These are phyloP conservation scores for Aspergillus sclerotialis DNA, from an alignment of 2,329 filamentous ascomycete genomes.

Conservation along the genomic window DNA sequence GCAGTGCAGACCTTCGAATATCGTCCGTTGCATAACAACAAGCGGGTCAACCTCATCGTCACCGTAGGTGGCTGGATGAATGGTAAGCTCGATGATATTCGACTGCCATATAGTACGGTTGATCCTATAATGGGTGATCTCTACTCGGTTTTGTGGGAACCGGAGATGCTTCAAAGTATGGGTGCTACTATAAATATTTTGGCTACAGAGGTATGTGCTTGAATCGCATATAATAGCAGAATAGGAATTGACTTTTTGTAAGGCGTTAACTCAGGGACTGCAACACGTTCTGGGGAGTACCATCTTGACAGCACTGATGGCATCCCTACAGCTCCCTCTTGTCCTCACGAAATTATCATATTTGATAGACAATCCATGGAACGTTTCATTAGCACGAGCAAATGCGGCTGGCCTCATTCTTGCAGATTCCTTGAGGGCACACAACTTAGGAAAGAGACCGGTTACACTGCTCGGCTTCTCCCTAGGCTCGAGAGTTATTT, in stretches of 20 bases:
- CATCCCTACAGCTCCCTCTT: slow-evolving; percentile 83
- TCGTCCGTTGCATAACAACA: slow-evolving; percentile 93
- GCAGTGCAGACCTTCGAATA: slow-evolving; percentile 97
- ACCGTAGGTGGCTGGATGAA: slow-evolving; percentile 98
- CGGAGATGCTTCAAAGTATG: slow-evolving; percentile 95
- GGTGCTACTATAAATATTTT: slow-evolving; percentile 98
- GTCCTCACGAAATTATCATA: slow-evolving; percentile 91
- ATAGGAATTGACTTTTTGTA: slow-evolving; percentile 18
- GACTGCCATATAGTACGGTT: slow-evolving; percentile 89
- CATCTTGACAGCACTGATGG: slow-evolving; percentile 82
- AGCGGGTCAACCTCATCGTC: slow-evolving; percentile 89
- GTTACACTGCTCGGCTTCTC: slow-evolving; percentile 95
- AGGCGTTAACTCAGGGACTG: slow-evolving; percentile 91
- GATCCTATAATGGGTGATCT: slow-evolving; percentile 98
- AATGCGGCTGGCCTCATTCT: slow-evolving; percentile 84
- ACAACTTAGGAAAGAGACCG: slow-evolving; percentile 82
- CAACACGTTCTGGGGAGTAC: slow-evolving; percentile 93
- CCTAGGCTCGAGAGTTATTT: slow-evolving; percentile 84
- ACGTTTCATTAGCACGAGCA: slow-evolving; percentile 86
- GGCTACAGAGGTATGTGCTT: slow-evolving; percentile 74
- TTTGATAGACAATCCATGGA: slow-evolving; percentile 97
- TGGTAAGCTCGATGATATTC: slow-evolving; percentile 92
- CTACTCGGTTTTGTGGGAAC: slow-evolving; percentile 95
- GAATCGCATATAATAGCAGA: background rate
- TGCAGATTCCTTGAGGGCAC: slow-evolving; percentile 86